Evolutionary conservation across 2,329 filamentous ascomycete genomes (phyloP), one percentile per base, ranked within the genome.

Genomic region (Phyllachora maydis): DNA sequence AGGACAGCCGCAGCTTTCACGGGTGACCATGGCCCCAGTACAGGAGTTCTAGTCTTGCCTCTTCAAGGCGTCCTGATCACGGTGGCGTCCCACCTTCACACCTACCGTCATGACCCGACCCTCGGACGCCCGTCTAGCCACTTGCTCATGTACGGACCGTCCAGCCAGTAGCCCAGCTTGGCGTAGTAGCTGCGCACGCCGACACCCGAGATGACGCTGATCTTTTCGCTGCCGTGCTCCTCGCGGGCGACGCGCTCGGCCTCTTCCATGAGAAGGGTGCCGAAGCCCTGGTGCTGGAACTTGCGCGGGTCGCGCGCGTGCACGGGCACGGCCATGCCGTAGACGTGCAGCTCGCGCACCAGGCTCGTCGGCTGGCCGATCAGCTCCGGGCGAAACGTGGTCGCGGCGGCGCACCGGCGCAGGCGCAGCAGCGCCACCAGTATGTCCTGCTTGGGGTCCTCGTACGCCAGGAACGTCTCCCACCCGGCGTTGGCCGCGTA

Each of bases 401-500:
- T 82, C 38, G 78, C 85, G 35, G 73, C 63, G 2, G 75, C 83
- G 46, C 90, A 98, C 52, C 91, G 91, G 34, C 88, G 66, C 32
- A 98, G 52, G 11, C 88, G 71, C 27, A 98, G 59, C 17, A 98
- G 55, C 1, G 78, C 90, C 28, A 98, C 91, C 4, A 98, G 57
- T 27, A 98, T 98, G 44, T 98, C 88, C 46, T 98, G 88, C 54
- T 93, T 93, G 1, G 88, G 85, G 36, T 98, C 88, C 44, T 98
- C 88, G 41, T 98, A 98, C 2, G 88, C 83, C 4, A 98, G 57
- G 52, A 98, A 98, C 0, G 88, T 98, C 50, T 98, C 88, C 88
- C 88, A 98, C 13, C 88, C 90, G 18, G 77, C 83, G 43, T 98
- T 98, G 35, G 88, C 88, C 1, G 69, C 65, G 47, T 98, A 98